Conservation (phyloP, 164 flowering plant species). For the Berberis vulgaris region DNA sequence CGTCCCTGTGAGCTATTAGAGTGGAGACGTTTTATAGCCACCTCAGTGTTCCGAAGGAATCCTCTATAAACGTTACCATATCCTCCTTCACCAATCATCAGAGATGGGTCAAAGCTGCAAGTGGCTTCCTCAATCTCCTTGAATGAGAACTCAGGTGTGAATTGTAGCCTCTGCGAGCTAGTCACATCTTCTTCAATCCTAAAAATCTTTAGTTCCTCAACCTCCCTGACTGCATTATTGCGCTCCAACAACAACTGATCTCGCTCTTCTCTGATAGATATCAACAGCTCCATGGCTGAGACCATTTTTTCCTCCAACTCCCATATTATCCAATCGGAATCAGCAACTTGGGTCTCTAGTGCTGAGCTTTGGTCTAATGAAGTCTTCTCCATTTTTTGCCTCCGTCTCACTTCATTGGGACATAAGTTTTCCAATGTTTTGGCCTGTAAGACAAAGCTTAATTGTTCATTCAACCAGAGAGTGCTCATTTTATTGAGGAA, state of each 20-base stretch:
- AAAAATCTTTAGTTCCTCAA: conserved; percentile 41
- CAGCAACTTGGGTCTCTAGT: conserved; percentile 40
- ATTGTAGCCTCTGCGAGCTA: conserved; percentile 20
- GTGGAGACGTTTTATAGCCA: conserved; percentile 64
- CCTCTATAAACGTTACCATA: conserved; percentile 73
- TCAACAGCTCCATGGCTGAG: conserved; percentile 51
- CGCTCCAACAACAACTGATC: conserved; percentile 55
- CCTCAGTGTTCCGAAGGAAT: conserved; percentile 48
- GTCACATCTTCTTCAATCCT: conserved; percentile 24
- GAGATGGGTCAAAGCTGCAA: conserved; percentile 33
- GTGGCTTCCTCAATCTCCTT: conserved; percentile 70
- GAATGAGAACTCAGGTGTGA: conserved; percentile 50
- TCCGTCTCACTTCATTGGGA: conserved; percentile 32
- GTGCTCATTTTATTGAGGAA: background rate
- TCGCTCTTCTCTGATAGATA: conserved; percentile 36
- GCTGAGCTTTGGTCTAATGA: conserved; percentile 27
- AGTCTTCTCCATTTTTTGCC: conserved; percentile 41
- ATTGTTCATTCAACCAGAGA: background rate
- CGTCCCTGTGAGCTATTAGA: conserved; percentile 57
- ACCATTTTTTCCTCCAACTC: conserved; percentile 55
- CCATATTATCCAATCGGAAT: conserved; percentile 23
- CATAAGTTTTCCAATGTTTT: conserved; percentile 41
- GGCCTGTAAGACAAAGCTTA: conserved; percentile 30
- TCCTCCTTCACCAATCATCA: conserved; percentile 83
- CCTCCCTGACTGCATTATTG: conserved; percentile 48